Base-by-base conservation (phyloP, 345 rosid species). In the Acer campestre region DNA sequence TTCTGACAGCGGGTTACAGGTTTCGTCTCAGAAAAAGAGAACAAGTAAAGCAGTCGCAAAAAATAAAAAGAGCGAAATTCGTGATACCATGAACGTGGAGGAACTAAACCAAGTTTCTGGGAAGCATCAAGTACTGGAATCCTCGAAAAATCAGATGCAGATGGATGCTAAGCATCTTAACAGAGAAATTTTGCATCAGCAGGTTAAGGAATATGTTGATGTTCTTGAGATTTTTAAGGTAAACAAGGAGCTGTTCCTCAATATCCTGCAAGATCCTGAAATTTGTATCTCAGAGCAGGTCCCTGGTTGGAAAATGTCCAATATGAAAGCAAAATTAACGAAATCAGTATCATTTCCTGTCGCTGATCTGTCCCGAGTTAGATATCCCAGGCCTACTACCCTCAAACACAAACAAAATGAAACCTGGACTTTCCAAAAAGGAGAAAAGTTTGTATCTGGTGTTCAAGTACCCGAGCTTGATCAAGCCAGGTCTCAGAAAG, bases 271-370 rank as follows among this genome's bases (percentile, higher is more conserved):
- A 71, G 86, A 90, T 79, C 84, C 91, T 3, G 82, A 75, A n/a
- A 72, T 77, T 79, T 81, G 75, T 55, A 65, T 80, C 61, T 59
- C 42, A 23, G 79, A 71, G 69, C 81, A 75, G 70, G 76, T 85
- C 16, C 82, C 84, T 44, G 80, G 83, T 68, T 84, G 74, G 78
- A 78, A 85, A 59, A 75, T 79, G 79, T 78, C 83, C 40, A 55
- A 63, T 9, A 40, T 38, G 6, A 79, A 69, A 12, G 80, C 70
- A 59, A 86, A 79, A 62, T 79, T 96, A 61, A 86, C 80, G 17
- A 94, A 88, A 80, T 92, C 98, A 67, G 92, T 88, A n/a, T 94
- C 98, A 55, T 96, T 92, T 91, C 98, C 99, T 4, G 53, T 85
- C 13, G 62, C 88, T 29, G 81, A 80, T 65, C 79, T 80, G 51